A percentile compares a stretch with the other conserved stretches of the same genome.
Conservation (phyloP, 805 yeast species). For the Scheffersomyces spartinae region DNA sequence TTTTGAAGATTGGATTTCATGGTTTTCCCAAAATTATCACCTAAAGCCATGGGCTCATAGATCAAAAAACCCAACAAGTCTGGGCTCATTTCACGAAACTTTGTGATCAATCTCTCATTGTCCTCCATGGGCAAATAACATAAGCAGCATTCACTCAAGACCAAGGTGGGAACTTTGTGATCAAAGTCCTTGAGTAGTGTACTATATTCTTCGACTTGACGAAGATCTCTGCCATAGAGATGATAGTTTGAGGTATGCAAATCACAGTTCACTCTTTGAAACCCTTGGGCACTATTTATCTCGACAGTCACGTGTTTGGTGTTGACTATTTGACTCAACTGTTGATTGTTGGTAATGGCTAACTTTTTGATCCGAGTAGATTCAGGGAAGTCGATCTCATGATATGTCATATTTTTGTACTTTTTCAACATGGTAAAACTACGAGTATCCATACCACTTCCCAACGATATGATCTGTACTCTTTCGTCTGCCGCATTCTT, state of each 20-base stretch:
- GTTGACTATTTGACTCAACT: slow-evolving; percentile 16
- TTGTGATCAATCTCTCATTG: slow-evolving; percentile 29
- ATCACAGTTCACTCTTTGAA: slow-evolving; percentile 12
- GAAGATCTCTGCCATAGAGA: slow-evolving; percentile 43
- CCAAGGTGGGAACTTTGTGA: slow-evolving; percentile 38
- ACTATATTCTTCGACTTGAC: slow-evolving; percentile 14
- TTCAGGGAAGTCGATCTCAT: slow-evolving; percentile 56
- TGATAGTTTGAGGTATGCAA: slow-evolving; percentile 35
- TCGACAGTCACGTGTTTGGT: slow-evolving; percentile 5
- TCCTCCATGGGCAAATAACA: slow-evolving; percentile 52
- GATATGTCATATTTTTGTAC: slow-evolving; percentile 24
- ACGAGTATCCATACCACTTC: slow-evolving; percentile 75
- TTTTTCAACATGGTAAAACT: slow-evolving; percentile 37
- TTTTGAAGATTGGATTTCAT: slow-evolving; percentile 54
- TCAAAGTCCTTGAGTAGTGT: slow-evolving; percentile 14
- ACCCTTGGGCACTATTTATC: slow-evolving; percentile 11
- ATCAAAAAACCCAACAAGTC: slow-evolving; percentile 23
- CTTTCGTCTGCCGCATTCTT: slow-evolving; percentile 7
- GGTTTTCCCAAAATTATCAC: slow-evolving; percentile 53
- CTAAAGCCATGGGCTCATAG: slow-evolving; percentile 63
- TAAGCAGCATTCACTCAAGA: slow-evolving; percentile 66
- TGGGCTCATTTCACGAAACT: slow-evolving; percentile 25
- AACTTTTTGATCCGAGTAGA: slow-evolving; percentile 40
- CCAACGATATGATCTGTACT: slow-evolving; percentile 56
- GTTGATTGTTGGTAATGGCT: slow-evolving; percentile 25